Evolutionary conservation across 2,329 filamentous ascomycete genomes (phyloP), one percentile per base, ranked within the genome.

Genomic region (Seiridium unicorne): DNA sequence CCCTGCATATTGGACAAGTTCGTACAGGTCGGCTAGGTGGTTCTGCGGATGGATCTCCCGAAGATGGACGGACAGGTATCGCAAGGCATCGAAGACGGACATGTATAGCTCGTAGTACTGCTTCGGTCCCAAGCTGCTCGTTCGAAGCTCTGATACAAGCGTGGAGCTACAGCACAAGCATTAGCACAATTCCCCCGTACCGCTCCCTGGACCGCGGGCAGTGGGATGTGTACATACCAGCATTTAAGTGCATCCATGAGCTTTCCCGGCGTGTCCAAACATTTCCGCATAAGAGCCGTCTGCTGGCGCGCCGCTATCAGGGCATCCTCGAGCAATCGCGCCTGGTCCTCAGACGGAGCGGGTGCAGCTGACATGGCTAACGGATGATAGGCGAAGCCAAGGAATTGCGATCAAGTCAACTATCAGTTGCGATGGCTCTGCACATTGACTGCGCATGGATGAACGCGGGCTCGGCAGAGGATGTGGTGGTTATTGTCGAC

Each of bases 101-200:
- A 99, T 99, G 80, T 99, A 99, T 61, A 99, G 86, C 81, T 99
- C 96, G 77, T 99, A 99, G 81, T 99, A 99, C 77, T 99, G 95
- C 77, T 99, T 99, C 40, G 95, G 95, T n/a, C 95, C 93, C 56
- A 99, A 85, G 70, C 92, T 97, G 75, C 93, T 96, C 4, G 95
- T 99, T 69, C 95, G 92, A 70, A 99, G 86, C 77, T 99, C 95
- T n/a, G 95, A 97, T 62, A 99, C 94, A 64, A 99, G 86, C 26
- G 95, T 99, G 47, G 95, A 99, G 79, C 95, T 98, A 65, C 64
- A 32, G 26, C 26, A 8, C n/a, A 38, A 8, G 47, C 47, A 49
- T 49, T 31, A 49, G 47, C 42, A 26, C 18, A 26, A 35, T 18
- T 36, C 36, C 38, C 36, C 55, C 48, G 49, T 55, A 64, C 55